Percentiles rank a stretch among this genome's conserved stretches.
Conservation (phyloP, 176 grass and related monocot species). For the Rhynchospora breviuscula region DNA sequence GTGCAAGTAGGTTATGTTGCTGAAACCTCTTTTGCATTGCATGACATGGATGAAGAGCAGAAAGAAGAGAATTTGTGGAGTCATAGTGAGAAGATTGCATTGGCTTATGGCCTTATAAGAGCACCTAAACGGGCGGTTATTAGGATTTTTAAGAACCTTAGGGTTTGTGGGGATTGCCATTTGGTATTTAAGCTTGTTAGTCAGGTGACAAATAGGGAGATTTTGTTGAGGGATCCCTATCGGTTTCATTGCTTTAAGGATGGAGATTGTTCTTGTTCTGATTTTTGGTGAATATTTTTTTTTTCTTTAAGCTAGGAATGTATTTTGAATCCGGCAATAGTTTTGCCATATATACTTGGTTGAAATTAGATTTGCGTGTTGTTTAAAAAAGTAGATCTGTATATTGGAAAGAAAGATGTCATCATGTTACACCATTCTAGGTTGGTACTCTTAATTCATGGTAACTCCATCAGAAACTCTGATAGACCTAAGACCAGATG, state of each 20-base stretch:
- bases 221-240: conserved; percentile 78
- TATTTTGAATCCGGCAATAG: background rate
- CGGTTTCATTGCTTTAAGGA: conserved; percentile 76
- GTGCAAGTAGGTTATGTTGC: conserved; percentile 50
- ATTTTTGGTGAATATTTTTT: conserved; percentile 54
- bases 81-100: conserved; percentile 78
- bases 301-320: background rate
- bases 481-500: too few relatives aligned
- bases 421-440: background rate
- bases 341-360: background rate
- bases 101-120: conserved; percentile 57
- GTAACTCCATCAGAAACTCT: background rate
- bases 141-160: conserved; percentile 85
- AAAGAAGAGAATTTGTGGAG: conserved; percentile 82
- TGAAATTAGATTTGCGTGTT: too few relatives aligned
- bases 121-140: conserved; percentile 42
- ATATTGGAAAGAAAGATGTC: too few relatives aligned
- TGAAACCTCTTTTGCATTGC: conserved; percentile 66
- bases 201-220: conserved; percentile 38
- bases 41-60: conserved; percentile 88
- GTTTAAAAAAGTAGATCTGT: too few relatives aligned
- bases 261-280: conserved; percentile 72
- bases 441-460: background rate
- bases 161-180: conserved; percentile 82
- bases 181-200: conserved; percentile 84